Percentiles rank a stretch among this genome's conserved stretches.
Conservation (phyloP, 2,329 filamentous ascomycete species). For the Ophiostoma piceae region DNA sequence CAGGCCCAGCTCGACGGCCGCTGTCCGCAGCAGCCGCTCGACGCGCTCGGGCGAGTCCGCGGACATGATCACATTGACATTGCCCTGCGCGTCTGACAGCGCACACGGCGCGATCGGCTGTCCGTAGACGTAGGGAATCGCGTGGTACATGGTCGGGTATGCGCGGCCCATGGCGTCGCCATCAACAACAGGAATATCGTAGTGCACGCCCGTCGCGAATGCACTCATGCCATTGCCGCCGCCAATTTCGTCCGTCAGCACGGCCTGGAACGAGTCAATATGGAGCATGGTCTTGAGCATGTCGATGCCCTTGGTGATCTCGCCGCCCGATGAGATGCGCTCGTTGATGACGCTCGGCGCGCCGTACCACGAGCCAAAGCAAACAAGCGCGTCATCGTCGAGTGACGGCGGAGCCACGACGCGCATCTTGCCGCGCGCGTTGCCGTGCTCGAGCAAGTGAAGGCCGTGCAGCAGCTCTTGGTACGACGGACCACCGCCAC, state of each 20-base stretch:
- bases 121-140: slow-evolving; percentile 3
- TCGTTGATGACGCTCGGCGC: slow-evolving; percentile 4
- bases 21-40: slow-evolving; percentile 11
- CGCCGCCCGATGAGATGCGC: neutral
- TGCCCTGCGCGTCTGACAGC: neutral
- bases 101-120: slow-evolving; percentile 3
- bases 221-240: slow-evolving; percentile 11
- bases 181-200: slow-evolving; percentile 2
- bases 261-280: slow-evolving; percentile 7
- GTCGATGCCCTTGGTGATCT: slow-evolving; percentile 9
- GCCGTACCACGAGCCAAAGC: slow-evolving; percentile 12
- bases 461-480: slow-evolving; percentile 14
- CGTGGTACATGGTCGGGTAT: slow-evolving; percentile 10
- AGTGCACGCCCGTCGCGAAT: slow-evolving; percentile 8
- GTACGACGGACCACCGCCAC: slow-evolving; percentile 7
- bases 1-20: slow-evolving; percentile 4
- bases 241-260: neutral
- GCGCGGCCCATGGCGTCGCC: slow-evolving; percentile 13
- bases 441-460: neutral
- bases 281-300: neutral
- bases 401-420: slow-evolving; percentile 6
- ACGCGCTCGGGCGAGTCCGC: slow-evolving; percentile 3
- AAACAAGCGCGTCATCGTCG: neutral
- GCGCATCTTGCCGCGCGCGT: neutral
- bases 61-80: neutral